A percentile compares a stretch with the other conserved stretches of the same genome.
phyloP scores from a whole-genome alignment of 495 filamentous ascomycete species.

The Jackrogersella multiformis region DNA sequence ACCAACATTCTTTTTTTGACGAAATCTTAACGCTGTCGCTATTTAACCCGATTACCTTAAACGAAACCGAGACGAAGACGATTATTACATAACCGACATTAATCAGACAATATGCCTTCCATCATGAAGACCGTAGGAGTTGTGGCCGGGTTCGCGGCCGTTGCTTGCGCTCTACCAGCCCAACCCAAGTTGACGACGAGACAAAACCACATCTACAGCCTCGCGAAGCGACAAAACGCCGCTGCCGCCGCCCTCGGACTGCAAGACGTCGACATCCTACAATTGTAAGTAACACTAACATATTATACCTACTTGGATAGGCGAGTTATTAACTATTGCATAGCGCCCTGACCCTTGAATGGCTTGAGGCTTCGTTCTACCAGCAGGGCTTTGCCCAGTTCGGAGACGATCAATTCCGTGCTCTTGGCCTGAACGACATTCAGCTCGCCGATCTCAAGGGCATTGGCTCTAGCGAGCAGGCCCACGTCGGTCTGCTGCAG shows the following conservation, averaged over 20 bases:
- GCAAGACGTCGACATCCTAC: constrained; percentile 71
- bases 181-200: constrained; percentile 53
- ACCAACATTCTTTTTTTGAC: constrained; percentile 24
- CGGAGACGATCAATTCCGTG: constrained; percentile 64
- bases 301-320: background rate
- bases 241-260: constrained; percentile 62
- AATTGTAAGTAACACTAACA: constrained; percentile 65
- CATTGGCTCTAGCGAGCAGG: constrained; percentile 64
- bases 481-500: constrained; percentile 66
- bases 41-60: constrained; percentile 26
- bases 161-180: constrained; percentile 56
- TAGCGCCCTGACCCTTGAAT: constrained; percentile 71
- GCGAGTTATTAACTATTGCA: constrained; percentile 23
- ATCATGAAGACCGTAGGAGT: constrained; percentile 52
- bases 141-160: constrained; percentile 56
- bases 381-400: constrained; percentile 68
- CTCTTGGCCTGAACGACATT: constrained; percentile 60
- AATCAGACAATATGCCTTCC: constrained; percentile 57
- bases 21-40: constrained; percentile 29
- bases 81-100: constrained; percentile 29
- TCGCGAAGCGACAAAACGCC: constrained; percentile 62
- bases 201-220: constrained; percentile 55
- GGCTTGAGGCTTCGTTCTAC: constrained; percentile 71
- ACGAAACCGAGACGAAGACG: constrained; percentile 39
- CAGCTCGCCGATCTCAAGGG: constrained; percentile 60